Conservation (phyloP, 1,139 yeast species). For the Meyerozyma smithsonii region DNA sequence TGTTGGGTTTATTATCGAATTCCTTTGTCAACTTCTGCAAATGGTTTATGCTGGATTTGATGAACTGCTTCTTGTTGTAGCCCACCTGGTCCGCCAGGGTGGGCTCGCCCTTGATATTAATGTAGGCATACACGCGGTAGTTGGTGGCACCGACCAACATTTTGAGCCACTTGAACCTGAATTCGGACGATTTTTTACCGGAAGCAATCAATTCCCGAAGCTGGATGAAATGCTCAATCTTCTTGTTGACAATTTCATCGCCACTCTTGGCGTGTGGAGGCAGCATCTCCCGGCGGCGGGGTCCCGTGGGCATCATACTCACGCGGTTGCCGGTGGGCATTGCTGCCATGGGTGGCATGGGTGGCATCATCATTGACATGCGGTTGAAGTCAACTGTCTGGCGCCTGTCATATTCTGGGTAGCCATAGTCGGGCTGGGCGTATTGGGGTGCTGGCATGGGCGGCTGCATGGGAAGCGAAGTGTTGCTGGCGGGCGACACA, state of each 20-base stretch:
- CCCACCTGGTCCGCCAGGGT: conserved; percentile 28
- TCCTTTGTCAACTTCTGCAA: conserved; percentile 36
- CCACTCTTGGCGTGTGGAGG: conserved; percentile 10
- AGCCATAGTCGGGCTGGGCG: background rate
- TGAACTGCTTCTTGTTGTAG: conserved; percentile 31
- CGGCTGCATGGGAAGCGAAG: conserved; percentile 2
- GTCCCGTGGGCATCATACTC: conserved; percentile 6
- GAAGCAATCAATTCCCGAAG: conserved; percentile 36
- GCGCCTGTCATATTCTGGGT: background rate
- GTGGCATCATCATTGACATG: conserved; percentile 10
- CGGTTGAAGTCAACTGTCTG: conserved; percentile 3
- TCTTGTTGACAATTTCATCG: conserved; percentile 24
- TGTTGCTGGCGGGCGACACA: background rate
- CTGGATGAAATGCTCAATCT: conserved; percentile 32
- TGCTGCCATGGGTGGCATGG: conserved; percentile 9
- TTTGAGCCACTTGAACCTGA: conserved; percentile 41
- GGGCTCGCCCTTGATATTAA: conserved; percentile 43
- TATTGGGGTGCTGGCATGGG: background rate
- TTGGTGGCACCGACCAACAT: conserved; percentile 42
- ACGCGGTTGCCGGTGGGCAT: conserved; percentile 4
- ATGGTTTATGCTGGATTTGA: conserved; percentile 39
- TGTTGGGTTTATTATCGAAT: conserved; percentile 37
- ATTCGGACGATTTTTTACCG: conserved; percentile 42
- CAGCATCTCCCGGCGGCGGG: conserved; percentile 8
- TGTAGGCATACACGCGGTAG: conserved; percentile 35